Evolutionary conservation across 2,329 filamentous ascomycete genomes (phyloP).

Genomic region (Cytospora piceae): DNA sequence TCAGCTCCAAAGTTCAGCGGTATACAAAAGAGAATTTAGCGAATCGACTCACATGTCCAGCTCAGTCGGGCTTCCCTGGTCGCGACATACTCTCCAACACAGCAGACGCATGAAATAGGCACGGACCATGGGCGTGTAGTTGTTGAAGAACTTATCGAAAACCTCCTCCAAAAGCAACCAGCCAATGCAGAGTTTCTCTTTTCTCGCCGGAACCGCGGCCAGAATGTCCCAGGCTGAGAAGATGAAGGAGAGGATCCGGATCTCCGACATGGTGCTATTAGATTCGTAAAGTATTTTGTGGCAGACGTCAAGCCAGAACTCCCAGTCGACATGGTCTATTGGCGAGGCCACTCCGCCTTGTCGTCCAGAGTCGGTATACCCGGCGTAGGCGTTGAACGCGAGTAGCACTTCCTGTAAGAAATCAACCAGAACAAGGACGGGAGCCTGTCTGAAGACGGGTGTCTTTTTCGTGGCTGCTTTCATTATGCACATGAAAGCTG

Average conservation of each 20-base stretch:
- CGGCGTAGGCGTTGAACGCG: conserved; percentile 57
- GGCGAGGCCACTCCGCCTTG: conserved; percentile 7
- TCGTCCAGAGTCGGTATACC: conserved; percentile 35
- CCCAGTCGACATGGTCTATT: conserved; percentile 68
- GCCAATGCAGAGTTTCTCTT: conserved; percentile 69
- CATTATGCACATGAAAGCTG: conserved; percentile 73
- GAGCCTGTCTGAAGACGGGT: conserved; percentile 78
- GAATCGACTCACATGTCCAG: conserved; percentile 66
- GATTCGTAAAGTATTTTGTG: conserved; percentile 74
- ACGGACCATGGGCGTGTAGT: conserved; percentile 95
- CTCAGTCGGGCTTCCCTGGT: conserved; percentile 67
- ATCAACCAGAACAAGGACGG: conserved; percentile 89
- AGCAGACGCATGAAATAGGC: conserved; percentile 90
- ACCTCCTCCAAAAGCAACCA: conserved; percentile 76
- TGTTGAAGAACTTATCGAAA: conserved; percentile 84
- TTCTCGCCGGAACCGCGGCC: conserved; percentile 66
- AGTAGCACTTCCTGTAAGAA: conserved; percentile 81
- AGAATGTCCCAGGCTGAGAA: conserved; percentile 80
- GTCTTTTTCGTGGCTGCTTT: conserved; percentile 75
- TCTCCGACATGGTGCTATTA: conserved; percentile 87
- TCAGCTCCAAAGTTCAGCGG: conserved; percentile 33
- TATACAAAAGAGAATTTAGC: neutral
- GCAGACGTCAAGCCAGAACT: conserved; percentile 84
- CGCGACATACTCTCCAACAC: conserved; percentile 86
- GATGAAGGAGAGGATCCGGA: conserved; percentile 80